These are phyloP conservation scores for Microbotryum saponariae DNA, from an alignment of 1,284 basidiomycete genomes.

Conservation along the genomic window DNA sequence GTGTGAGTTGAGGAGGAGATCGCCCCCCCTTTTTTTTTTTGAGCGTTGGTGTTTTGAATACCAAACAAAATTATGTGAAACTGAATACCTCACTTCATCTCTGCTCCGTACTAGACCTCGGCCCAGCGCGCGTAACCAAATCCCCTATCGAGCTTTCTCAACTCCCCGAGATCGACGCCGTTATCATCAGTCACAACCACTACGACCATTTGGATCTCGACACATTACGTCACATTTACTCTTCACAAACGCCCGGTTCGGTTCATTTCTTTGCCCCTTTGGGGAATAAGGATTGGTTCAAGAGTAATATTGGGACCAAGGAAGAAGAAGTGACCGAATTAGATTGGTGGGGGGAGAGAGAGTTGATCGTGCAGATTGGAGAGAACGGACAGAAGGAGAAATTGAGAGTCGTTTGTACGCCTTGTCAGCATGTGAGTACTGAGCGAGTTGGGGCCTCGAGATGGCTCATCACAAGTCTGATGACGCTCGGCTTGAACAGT, in stretches of 20 bases:
- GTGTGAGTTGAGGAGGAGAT: conserved; percentile 24
- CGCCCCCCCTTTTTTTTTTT: not conserved
- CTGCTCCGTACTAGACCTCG: conserved; percentile 37
- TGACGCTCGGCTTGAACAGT: not conserved
- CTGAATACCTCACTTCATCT: too few relatives aligned
- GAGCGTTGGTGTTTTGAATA: too few relatives aligned
- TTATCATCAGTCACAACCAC: conserved; percentile 50
- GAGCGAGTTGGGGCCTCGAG: not conserved
- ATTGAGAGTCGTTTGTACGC: conserved; percentile 47
- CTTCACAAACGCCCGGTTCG: conserved; percentile 34
- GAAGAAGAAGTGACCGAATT: conserved; percentile 50
- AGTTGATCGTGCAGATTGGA: conserved; percentile 39
- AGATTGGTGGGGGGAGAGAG: conserved; percentile 61
- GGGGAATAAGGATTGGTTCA: conserved; percentile 51
- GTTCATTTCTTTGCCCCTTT: conserved; percentile 56
- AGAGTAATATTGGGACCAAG: conserved; percentile 44
- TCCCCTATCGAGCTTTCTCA: conserved; percentile 55
- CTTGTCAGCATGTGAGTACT: conserved; percentile 50
- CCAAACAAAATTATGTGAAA: too few relatives aligned
- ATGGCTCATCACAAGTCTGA: not conserved
- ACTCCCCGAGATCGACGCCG: conserved; percentile 57
- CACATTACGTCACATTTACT: conserved; percentile 49
- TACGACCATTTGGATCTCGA: conserved; percentile 50
- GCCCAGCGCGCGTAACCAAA: conserved; percentile 55
- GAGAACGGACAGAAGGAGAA: conserved; percentile 1